These are phyloP conservation scores for Zygoascus sp. DNA, from an alignment of 1,139 yeast genomes.

Conservation along the genomic window DNA sequence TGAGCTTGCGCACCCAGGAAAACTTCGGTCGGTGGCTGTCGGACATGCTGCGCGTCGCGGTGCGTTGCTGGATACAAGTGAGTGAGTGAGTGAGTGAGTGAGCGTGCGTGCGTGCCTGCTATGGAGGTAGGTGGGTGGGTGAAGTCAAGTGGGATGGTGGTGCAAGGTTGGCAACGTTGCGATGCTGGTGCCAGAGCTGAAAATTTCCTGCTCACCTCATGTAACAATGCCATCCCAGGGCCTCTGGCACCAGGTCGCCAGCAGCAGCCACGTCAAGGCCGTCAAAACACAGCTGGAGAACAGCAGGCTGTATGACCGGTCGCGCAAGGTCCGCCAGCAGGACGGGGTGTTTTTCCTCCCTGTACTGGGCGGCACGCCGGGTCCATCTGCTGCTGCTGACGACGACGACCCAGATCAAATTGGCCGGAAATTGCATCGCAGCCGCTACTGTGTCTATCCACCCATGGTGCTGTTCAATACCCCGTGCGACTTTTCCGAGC, in stretches of 20 bases:
- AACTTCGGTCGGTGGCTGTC: conserved; percentile 7
- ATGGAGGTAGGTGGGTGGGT: too few relatives aligned
- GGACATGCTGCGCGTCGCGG: conserved; percentile 1
- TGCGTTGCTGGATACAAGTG: too few relatives aligned
- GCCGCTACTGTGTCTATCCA: conserved; percentile 53
- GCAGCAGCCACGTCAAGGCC: conserved; percentile 13
- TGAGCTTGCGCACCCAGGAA: conserved; percentile 10
- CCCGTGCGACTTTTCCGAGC: conserved; percentile 23
- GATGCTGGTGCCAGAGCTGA: too few relatives aligned
- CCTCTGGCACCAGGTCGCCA: not conserved
- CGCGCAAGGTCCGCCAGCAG: conserved; percentile 8
- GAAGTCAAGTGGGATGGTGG: too few relatives aligned
- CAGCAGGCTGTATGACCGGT: conserved; percentile 8
- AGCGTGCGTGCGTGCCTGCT: too few relatives aligned
- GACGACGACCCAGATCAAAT: not conserved
- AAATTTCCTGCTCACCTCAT: too few relatives aligned
- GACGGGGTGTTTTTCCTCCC: conserved; percentile 12
- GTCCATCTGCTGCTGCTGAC: too few relatives aligned
- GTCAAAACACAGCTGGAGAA: conserved; percentile 21
- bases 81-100: too few relatives aligned
- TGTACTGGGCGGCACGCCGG: too few relatives aligned
- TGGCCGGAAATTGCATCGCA: not conserved
- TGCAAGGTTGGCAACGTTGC: too few relatives aligned
- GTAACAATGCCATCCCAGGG: too few relatives aligned
- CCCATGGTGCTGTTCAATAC: conserved; percentile 55